These are phyloP conservation scores for Fraxinus greggii DNA, from an alignment of 305 asterid species.

Conservation along the genomic window DNA sequence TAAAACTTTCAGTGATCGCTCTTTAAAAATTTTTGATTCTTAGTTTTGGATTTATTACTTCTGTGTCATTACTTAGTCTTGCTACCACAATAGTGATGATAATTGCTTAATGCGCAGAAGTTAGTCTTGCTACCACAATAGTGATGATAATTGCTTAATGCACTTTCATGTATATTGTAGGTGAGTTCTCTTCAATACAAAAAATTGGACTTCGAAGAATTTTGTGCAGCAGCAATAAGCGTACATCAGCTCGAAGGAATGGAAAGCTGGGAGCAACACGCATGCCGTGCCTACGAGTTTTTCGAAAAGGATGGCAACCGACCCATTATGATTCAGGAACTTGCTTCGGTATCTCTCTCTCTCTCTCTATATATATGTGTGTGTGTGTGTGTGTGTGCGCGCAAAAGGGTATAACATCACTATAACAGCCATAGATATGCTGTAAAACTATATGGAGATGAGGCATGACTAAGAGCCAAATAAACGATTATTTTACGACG, in stretches of 20 bases:
- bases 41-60: not conserved
- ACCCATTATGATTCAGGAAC: constrained; percentile 95
- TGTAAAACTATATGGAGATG: not conserved
- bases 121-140: not conserved
- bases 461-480: not conserved
- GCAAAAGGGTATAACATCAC: not conserved
- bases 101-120: not conserved
- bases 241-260: constrained; percentile 89
- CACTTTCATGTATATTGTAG: constrained; percentile 32
- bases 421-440: not conserved
- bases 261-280: constrained; percentile 92
- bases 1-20: constrained; percentile 23
- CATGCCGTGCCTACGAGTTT: constrained; percentile 76
- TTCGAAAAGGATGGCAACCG: constrained; percentile 92
- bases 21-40: not conserved
- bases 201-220: constrained; percentile 86
- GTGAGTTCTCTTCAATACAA: constrained; percentile 75
- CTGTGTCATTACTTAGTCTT: not conserved
- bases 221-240: constrained; percentile 80
- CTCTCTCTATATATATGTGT: constrained; percentile 13
- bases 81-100: not conserved
- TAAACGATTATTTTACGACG: not conserved
- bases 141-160: not conserved
- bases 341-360: constrained; percentile 69
- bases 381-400: not conserved